These are phyloP conservation scores for Batrachochytrium dendrobatidis DNA, from an alignment of 371 early-diverging fungal genomes.

Conservation along the genomic window DNA sequence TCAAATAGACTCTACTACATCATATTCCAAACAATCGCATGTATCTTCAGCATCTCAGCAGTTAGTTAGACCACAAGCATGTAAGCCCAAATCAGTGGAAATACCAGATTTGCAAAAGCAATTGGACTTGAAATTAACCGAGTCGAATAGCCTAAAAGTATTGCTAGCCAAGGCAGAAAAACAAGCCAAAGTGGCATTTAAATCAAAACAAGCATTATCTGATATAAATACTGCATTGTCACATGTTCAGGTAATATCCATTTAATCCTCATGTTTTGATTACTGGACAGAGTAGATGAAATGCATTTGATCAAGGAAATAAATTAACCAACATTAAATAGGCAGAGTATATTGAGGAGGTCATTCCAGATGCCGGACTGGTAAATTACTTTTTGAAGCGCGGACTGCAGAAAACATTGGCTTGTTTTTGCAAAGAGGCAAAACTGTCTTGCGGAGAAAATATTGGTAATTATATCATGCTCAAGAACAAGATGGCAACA, in stretches of 20 bases:
- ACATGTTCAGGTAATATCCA: not conserved
- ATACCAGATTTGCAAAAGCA: too few species aligned
- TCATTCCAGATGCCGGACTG: not conserved
- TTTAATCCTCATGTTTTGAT: too few species aligned
- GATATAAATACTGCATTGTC: not conserved
- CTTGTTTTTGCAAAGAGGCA: not conserved
- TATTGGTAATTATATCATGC: not conserved
- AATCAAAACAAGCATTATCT: not conserved
- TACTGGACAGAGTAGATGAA: too few species aligned
- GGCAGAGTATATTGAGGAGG: not conserved
- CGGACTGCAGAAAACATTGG: not conserved
- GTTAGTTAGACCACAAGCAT: not conserved
- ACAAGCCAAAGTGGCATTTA: not conserved
- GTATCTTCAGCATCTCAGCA: slow-evolving; percentile 2
- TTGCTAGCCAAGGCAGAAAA: not conserved
- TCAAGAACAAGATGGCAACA: not conserved
- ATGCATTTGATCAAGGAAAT: too few species aligned
- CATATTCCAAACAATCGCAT: too few species aligned
- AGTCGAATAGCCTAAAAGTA: not conserved
- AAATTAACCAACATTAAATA: too few species aligned
- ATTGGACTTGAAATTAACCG: too few species aligned
- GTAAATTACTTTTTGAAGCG: not conserved
- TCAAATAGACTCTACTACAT: too few species aligned
- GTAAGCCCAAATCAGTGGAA: too few species aligned
- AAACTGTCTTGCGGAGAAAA: not conserved